Evolutionary conservation across 2,329 filamentous ascomycete genomes (phyloP), one percentile per base, ranked within the genome.

Genomic region (Immersiporthe knoxdaviesiana): DNA sequence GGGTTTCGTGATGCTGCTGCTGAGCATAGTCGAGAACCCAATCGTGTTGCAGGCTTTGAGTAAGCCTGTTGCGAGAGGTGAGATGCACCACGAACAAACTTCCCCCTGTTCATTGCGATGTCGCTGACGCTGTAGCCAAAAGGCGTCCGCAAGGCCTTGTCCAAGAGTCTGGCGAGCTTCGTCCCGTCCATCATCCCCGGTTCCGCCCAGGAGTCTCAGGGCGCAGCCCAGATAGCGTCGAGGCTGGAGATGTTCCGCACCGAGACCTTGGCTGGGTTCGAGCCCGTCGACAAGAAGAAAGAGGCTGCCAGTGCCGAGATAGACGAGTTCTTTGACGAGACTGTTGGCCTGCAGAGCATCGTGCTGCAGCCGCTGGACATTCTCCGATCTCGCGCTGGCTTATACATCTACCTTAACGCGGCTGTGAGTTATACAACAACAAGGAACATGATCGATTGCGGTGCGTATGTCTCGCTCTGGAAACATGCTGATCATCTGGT

Each of bases 361-460:
- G 83, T 84, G 18, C 78, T 88, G 14, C 77, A 84, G 35, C 92
- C 97, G 63, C 80, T 94, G 12, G 91, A 91, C 3, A 83, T 89
- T 39, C 83, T 90, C 62, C 93, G 92, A 73, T 92, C 93, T 3
- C 87, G 93, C 77, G 92, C 92, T 65, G 94, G 92, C 6, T 83
- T 97, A 67, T 97, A 96, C 76, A 85, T 97, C 8, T 96, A 95
- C 77, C 82, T 97, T 11, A 96, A 94, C 77, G 89, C 93, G 67
- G 86, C 92, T 77, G 92, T 96, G 82, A 73, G 88, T 77, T n/a
- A n/a, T n/a, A n/a, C n/a, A n/a, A 21, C 44, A 47, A 47, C 47
- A 32, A 14, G 18, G 16, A 30, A 35, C n/a, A 32, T 47, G 21
- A 18, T 32, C 44, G 60, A n/a, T n/a, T n/a, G n/a, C n/a, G 27